phyloP scores from a whole-genome alignment of 345 rosid genomes.

The Eucalyptus tenuipes region DNA sequence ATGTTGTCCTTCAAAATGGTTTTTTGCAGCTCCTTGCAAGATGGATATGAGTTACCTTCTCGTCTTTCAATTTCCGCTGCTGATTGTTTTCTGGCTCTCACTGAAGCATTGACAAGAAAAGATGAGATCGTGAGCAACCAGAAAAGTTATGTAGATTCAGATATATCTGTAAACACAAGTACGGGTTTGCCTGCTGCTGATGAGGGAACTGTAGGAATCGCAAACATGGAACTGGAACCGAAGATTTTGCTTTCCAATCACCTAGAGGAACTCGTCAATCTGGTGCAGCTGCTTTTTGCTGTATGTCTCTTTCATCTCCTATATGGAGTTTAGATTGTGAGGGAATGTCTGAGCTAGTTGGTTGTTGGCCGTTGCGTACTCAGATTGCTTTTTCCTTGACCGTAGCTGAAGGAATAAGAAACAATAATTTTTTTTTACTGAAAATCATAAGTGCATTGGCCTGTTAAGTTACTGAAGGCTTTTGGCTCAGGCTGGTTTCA shows the following conservation, averaged over 20 bases:
- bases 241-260: constrained; percentile 47
- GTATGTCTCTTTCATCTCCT: constrained; percentile 31
- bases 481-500: neutral
- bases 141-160: constrained; percentile 14
- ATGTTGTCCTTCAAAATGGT: neutral
- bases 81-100: constrained; percentile 68
- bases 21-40: constrained; percentile 48
- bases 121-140: constrained; percentile 17
- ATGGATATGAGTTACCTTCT: constrained; percentile 76
- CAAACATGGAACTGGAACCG: constrained; percentile 9
- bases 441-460: neutral
- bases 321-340: neutral
- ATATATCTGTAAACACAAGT: constrained; percentile 14
- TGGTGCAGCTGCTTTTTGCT: constrained; percentile 50
- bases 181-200: constrained; percentile 12
- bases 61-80: constrained; percentile 86
- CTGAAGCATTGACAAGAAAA: constrained; percentile 58
- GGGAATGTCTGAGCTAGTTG: neutral
- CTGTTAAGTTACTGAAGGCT: neutral
- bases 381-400: neutral
- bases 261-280: constrained; percentile 32
- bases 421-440: neutral
- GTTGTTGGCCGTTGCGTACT: neutral
- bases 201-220: constrained; percentile 14
- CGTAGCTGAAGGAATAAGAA: neutral